phyloP scores from a whole-genome alignment of 1,284 basidiomycete genomes.

The Gomphus sp. region DNA sequence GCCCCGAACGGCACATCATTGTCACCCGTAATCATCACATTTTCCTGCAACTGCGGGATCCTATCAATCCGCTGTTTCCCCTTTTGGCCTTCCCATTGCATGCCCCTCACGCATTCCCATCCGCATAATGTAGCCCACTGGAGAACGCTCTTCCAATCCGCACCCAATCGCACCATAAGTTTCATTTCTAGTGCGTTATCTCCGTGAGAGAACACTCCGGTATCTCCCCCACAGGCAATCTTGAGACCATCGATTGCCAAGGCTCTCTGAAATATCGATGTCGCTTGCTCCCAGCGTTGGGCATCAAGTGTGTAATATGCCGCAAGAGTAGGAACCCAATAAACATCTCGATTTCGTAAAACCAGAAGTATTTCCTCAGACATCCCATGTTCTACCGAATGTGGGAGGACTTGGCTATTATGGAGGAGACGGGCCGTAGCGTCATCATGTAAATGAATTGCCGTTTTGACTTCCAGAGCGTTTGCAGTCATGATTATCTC shows the following conservation, averaged over 20 bases:
- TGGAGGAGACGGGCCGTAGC: slow-evolving; percentile 6
- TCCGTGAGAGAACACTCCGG: slow-evolving; percentile 53
- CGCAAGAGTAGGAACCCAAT: slow-evolving; percentile 54
- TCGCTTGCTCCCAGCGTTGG: slow-evolving; percentile 31
- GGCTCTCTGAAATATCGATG: slow-evolving; percentile 35
- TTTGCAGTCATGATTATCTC: slow-evolving; percentile 46
- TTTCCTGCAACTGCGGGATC: slow-evolving; percentile 23
- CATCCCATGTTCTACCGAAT: slow-evolving; percentile 12
- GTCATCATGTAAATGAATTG: slow-evolving; percentile 38
- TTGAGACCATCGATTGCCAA: slow-evolving; percentile 32
- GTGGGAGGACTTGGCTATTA: slow-evolving; percentile 10
- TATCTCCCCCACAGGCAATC: slow-evolving; percentile 56
- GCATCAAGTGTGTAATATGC: slow-evolving; percentile 32
- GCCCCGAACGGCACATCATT: slow-evolving; percentile 51
- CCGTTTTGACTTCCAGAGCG: slow-evolving; percentile 45
- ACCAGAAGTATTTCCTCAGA: slow-evolving; percentile 19
- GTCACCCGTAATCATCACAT: slow-evolving; percentile 30
- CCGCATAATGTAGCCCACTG: slow-evolving; percentile 53
- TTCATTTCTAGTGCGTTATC: slow-evolving; percentile 53
- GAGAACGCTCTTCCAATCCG: slow-evolving; percentile 41
- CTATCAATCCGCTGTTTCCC: slow-evolving; percentile 25
- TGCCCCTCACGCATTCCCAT: slow-evolving; percentile 45
- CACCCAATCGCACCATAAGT: slow-evolving; percentile 50
- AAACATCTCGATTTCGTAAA: slow-evolving; percentile 22
- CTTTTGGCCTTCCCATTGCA: slow-evolving; percentile 37